Evolutionary conservation across 2,329 filamentous ascomycete genomes (phyloP).

Genomic region (Talaromyces amestolkiae): DNA sequence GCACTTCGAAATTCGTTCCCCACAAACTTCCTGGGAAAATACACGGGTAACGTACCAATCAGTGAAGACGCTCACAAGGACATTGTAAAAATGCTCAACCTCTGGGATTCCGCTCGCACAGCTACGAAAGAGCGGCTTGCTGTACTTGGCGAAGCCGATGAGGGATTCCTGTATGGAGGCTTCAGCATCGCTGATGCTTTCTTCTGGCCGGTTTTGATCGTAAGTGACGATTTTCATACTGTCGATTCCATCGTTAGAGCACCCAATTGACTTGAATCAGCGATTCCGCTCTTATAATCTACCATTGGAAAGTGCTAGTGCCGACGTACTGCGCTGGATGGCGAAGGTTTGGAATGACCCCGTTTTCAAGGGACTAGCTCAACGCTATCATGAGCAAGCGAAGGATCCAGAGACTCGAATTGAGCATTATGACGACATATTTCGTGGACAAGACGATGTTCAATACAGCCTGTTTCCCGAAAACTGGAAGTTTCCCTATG

Average conservation of each 20-base stretch:
- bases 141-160: constrained; percentile 28
- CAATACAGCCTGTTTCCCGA: background rate
- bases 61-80: background rate
- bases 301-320: background rate
- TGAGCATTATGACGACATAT: constrained; percentile 34
- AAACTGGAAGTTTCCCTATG: background rate
- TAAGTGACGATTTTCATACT: background rate
- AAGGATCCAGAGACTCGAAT: constrained; percentile 30
- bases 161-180: constrained; percentile 37
- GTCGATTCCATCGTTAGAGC: background rate
- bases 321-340: background rate
- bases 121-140: constrained; percentile 26
- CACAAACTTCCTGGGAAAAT: constrained; percentile 24
- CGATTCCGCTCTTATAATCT: background rate
- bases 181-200: constrained; percentile 42
- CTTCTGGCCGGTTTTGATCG: constrained; percentile 34
- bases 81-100: constrained; percentile 21
- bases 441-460: constrained; percentile 13
- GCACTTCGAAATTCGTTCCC: constrained; percentile 26
- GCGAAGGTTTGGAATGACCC: background rate
- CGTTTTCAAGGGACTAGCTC: constrained; percentile 23
- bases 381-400: constrained; percentile 31
- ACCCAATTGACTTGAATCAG: background rate
- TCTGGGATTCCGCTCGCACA: constrained; percentile 31
- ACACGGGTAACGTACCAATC: background rate